Conservation (phyloP, 2,329 filamentous ascomycete species). For the Alternaria panax region DNA sequence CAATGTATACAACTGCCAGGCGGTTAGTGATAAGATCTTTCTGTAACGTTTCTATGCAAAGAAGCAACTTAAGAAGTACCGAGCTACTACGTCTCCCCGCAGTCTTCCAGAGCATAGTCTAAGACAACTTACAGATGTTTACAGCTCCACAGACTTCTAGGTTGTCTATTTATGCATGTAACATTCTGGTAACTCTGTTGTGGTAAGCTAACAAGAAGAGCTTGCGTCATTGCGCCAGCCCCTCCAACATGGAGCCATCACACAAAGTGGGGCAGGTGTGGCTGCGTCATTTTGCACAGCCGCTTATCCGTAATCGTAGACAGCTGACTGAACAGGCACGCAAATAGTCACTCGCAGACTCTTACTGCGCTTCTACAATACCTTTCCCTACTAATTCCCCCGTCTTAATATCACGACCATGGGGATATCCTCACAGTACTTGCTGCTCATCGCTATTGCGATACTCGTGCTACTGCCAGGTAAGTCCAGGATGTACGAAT, state of each 20-base stretch:
- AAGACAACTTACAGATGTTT: neutral
- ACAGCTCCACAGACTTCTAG: neutral
- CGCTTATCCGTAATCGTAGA: slow-evolving; percentile 14
- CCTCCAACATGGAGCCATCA: neutral
- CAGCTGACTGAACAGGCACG: slow-evolving; percentile 18
- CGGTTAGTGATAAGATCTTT: too few relatives aligned
- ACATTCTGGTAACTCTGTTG: neutral
- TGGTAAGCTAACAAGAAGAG: neutral
- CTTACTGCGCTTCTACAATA: slow-evolving; percentile 7
- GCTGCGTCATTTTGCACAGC: slow-evolving; percentile 17
- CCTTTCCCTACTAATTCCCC: neutral
- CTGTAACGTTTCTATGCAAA: neutral
- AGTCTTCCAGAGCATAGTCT: neutral
- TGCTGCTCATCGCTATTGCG: slow-evolving; percentile 47
- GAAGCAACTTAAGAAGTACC: neutral
- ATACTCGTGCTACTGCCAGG: slow-evolving; percentile 49
- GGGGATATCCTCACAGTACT: slow-evolving; percentile 43
- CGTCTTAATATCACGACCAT: slow-evolving; percentile 26
- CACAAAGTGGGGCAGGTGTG: neutral
- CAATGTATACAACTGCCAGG: too few relatives aligned
- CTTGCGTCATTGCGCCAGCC: neutral
- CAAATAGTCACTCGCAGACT: slow-evolving; percentile 7
- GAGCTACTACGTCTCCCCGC: neutral
- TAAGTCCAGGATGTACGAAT: too few relatives aligned
- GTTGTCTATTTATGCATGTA: neutral